These are phyloP conservation scores for Periconia sp. DNA, from an alignment of 2,329 filamentous ascomycete species.

Conservation along the genomic window DNA sequence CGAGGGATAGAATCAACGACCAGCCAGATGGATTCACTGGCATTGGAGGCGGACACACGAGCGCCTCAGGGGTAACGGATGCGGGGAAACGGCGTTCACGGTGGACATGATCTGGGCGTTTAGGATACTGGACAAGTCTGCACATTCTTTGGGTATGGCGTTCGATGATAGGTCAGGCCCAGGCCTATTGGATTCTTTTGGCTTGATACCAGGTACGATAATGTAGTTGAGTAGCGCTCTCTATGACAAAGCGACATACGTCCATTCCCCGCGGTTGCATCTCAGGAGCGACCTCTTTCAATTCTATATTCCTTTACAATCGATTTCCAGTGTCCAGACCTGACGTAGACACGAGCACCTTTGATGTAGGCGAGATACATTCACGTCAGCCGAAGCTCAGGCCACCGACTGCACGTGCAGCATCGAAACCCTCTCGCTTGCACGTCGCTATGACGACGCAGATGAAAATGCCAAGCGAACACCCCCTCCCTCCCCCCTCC, in stretches of 20 bases:
- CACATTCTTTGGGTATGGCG: conserved; percentile 1
- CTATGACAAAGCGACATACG: background rate
- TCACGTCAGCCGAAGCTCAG: too few species aligned
- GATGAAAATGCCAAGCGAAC: too few species aligned
- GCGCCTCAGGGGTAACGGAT: background rate
- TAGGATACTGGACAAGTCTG: background rate
- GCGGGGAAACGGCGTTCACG: background rate
- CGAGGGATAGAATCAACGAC: conserved; percentile 7
- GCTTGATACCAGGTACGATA: conserved; percentile 12
- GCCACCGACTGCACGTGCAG: too few species aligned
- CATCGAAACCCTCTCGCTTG: too few species aligned
- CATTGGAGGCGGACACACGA: background rate
- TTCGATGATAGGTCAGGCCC: background rate
- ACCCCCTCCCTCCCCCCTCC: too few species aligned
- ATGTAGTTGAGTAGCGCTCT: conserved; percentile 5
- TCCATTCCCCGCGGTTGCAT: too few species aligned
- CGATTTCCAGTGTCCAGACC: too few species aligned
- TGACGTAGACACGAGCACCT: too few species aligned
- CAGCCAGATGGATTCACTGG: conserved; percentile 8
- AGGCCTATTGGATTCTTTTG: conserved; percentile 2
- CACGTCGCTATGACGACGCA: too few species aligned
- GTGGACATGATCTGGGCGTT: conserved; percentile 5
- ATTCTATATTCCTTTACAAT: too few species aligned
- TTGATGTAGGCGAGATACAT: too few species aligned
- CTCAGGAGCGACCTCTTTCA: too few species aligned